A percentile compares a stretch with the other conserved stretches of the same genome.
Conservation (phyloP, 23 red algal genomes). For the Cyanidioschyzon merolae region DNA sequence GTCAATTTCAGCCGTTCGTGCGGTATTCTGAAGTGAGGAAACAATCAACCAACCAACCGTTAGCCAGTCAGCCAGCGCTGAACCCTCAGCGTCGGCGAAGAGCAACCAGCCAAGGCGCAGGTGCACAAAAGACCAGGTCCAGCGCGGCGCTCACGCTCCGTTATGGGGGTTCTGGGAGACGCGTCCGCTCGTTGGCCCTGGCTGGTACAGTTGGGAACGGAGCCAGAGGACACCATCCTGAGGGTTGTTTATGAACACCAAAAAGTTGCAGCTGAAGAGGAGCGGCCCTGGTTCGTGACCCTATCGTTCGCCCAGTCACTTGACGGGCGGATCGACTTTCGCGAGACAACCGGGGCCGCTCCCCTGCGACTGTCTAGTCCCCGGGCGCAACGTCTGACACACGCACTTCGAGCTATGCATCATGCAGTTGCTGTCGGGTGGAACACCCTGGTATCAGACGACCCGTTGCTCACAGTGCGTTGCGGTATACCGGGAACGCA, state of each 20-base stretch:
- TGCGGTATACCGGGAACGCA: neutral
- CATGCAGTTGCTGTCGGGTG: slow-evolving; percentile 56
- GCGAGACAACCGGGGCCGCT: neutral
- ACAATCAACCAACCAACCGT: too few relatives aligned
- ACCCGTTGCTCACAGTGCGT: slow-evolving; percentile 51
- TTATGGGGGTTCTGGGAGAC: too few relatives aligned
- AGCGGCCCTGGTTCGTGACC: slow-evolving; percentile 5
- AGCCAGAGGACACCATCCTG: slow-evolving; percentile 7
- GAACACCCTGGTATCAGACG: slow-evolving; percentile 41
- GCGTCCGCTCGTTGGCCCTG: too few relatives aligned
- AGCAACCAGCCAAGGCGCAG: too few relatives aligned
- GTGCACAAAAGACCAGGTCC: too few relatives aligned
- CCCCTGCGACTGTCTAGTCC: neutral
- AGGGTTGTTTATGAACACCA: neutral
- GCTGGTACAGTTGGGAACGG: neutral
- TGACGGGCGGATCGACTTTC: neutral
- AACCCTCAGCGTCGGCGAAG: too few relatives aligned
- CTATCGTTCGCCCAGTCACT: slow-evolving; percentile 2
- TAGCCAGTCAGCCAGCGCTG: too few relatives aligned
- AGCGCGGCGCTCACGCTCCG: too few relatives aligned
- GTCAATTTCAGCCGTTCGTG: too few relatives aligned
- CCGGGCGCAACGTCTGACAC: slow-evolving; percentile 38
- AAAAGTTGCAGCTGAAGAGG: neutral
- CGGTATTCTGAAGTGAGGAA: too few relatives aligned
- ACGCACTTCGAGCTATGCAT: slow-evolving; percentile 46